Conservation (phyloP, 371 early-diverging fungal genomes). For the Apophysomyces trapeziformis region DNA sequence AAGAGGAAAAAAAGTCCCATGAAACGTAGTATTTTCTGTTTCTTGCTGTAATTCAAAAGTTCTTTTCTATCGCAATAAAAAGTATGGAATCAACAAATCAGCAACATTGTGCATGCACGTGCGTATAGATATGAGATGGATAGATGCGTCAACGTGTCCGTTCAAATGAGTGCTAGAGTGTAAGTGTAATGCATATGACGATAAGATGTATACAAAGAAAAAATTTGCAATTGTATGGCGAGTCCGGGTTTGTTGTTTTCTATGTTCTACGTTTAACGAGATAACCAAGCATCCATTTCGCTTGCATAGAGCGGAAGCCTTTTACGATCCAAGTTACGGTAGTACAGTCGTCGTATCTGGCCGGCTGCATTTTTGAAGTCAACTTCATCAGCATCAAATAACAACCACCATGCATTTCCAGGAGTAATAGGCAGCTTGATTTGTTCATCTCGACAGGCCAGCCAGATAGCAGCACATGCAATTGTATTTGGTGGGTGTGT, state of each 20-base stretch:
- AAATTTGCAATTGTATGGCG: too few relatives aligned
- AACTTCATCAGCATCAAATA: slow-evolving; percentile 79
- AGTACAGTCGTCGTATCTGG: slow-evolving; percentile 64
- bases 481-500: slow-evolving; percentile 87
- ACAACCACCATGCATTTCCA: slow-evolving; percentile 77
- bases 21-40: not conserved
- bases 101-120: slow-evolving; percentile 8
- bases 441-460: slow-evolving; percentile 72
- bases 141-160: not conserved
- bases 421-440: slow-evolving; percentile 76
- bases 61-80: slow-evolving; percentile 3
- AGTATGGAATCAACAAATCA: slow-evolving; percentile 10
- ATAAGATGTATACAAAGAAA: not conserved
- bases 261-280: not conserved
- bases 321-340: slow-evolving; percentile 48
- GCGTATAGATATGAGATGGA: not conserved
- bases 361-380: slow-evolving; percentile 69
- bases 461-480: slow-evolving; percentile 88
- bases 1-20: not conserved
- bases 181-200: not conserved
- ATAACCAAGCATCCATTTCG: slow-evolving; percentile 37
- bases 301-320: slow-evolving; percentile 54
- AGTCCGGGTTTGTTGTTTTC: not conserved
- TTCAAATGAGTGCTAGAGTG: not conserved
- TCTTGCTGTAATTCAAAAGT: not conserved